A percentile compares a stretch with the other conserved stretches of the same genome.
These are phyloP conservation scores for Populus tomentosa DNA, from an alignment of 441 rosid genomes.

Conservation along the genomic window DNA sequence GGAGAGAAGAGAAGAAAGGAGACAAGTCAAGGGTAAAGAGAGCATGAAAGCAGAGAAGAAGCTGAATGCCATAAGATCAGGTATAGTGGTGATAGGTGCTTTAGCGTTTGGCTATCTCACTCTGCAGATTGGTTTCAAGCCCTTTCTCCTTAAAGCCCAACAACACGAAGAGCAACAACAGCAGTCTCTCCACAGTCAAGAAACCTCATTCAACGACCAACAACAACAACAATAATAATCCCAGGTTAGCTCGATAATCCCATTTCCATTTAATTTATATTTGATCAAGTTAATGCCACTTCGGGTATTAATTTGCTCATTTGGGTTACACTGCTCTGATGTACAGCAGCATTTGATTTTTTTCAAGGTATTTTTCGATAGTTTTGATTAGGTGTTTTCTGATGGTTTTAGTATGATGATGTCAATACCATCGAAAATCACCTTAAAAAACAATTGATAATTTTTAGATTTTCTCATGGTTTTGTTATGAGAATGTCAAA, in stretches of 20 bases:
- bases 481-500: not conserved
- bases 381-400: not conserved
- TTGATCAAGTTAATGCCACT: not conserved
- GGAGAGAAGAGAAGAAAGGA: not conserved
- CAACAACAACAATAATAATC: not conserved
- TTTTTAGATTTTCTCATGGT: not conserved
- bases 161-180: constrained; percentile 24
- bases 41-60: constrained; percentile 24
- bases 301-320: not conserved
- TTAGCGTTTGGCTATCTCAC: constrained; percentile 59
- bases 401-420: not conserved
- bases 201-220: constrained; percentile 6
- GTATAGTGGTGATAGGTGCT: constrained; percentile 47
- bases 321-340: not conserved
- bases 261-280: not conserved
- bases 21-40: not conserved
- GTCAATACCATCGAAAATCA: not conserved
- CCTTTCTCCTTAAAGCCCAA: constrained; percentile 44
- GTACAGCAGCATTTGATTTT: not conserved
- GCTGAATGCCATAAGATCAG: constrained; percentile 49
- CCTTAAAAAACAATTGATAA: not conserved
- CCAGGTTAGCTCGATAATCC: not conserved
- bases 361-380: no score
- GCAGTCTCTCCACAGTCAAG: constrained; percentile 15
- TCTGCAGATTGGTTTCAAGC: constrained; percentile 49